Evolutionary conservation across 225 moss, liverwort and hornwort species (phyloP).

Genomic region (Lunularia cruciata): DNA sequence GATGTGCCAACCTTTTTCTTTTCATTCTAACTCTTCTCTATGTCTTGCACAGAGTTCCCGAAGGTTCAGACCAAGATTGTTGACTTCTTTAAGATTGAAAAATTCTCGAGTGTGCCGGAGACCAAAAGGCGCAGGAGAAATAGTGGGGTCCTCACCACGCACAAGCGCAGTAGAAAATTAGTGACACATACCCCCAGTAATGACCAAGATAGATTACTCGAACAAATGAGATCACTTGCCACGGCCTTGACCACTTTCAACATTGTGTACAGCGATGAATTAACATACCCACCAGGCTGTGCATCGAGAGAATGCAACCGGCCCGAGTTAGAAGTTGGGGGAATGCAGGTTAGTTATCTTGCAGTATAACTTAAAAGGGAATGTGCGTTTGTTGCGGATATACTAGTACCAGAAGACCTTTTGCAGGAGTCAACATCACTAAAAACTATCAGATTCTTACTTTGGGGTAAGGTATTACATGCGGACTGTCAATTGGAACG

Average conservation of each 20-base stretch:
- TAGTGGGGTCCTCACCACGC: conserved; percentile 54
- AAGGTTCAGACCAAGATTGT: conserved; percentile 84
- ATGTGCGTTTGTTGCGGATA: too few species aligned
- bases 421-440: too few species aligned
- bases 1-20: background rate
- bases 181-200: conserved; percentile 68
- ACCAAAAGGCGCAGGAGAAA: conserved; percentile 64
- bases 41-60: conserved; percentile 63
- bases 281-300: conserved; percentile 59
- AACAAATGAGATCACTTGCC: conserved; percentile 93
- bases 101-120: conserved; percentile 48
- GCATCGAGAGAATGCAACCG: conserved; percentile 74
- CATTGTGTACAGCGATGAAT: conserved; percentile 78
- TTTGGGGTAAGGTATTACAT: too few species aligned
- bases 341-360: conserved; percentile 92
- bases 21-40: background rate
- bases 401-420: too few species aligned
- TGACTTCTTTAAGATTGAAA: conserved; percentile 88
- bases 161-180: conserved; percentile 75
- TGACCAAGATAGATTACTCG: conserved; percentile 63
- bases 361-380: too few species aligned
- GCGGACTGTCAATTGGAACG: too few species aligned
- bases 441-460: too few species aligned
- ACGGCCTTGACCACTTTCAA: conserved; percentile 78
- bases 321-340: conserved; percentile 69